Base-by-base conservation (phyloP, 306 rosid species). In the Cicer yamashitae region DNA sequence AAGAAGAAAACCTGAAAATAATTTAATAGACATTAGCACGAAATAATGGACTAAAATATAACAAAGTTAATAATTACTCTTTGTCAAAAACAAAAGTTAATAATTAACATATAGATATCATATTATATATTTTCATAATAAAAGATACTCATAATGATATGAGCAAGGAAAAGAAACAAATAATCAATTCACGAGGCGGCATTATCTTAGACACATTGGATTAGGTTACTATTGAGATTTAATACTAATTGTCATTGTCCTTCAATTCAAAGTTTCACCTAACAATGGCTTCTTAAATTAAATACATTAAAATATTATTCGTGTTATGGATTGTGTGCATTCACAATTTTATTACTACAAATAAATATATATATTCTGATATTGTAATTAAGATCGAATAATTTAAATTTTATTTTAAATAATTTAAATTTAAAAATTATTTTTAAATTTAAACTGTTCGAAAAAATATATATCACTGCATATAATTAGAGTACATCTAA, bases 231-330 rank as follows among this genome's bases (percentile, higher is more conserved):
- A 61, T 12, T 18, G 45, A 78, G 12, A 72, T 47, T 70, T 58
- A 69, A 34, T 45, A 66, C 51, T 18, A 75, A 59, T 78, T 41
- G 84, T 79, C 80, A 78, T 10, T 71, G 20, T 78, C 82, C 50
- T 67, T 67, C 6, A 7, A 38, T 82, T 85, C 84, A 82, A 81
- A 81, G 69, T 85, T 82, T 82, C 79, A 85, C 88, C 86, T 82
- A 85, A 85, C 80, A 78, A 75, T 52, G 46, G 12, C 45, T 43
- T 45, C 6, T 74, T 65, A 57, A 64, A 56, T 58, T 13, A 52
- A 73, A 57, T 81, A 57, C 59, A 70, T 72, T 11, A 77, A 57
- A 74, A 3, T 0, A 30, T 30, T 5, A 30, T 4, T 30, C 37
- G 0, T 0, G 37, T 3, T 30, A 0, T 0, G 5, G 5, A 1